Evolutionary conservation across 192 early-diverging fungal species (phyloP), one percentile per base, ranked within the genome.

Genomic region (Entomortierella parvispora): DNA sequence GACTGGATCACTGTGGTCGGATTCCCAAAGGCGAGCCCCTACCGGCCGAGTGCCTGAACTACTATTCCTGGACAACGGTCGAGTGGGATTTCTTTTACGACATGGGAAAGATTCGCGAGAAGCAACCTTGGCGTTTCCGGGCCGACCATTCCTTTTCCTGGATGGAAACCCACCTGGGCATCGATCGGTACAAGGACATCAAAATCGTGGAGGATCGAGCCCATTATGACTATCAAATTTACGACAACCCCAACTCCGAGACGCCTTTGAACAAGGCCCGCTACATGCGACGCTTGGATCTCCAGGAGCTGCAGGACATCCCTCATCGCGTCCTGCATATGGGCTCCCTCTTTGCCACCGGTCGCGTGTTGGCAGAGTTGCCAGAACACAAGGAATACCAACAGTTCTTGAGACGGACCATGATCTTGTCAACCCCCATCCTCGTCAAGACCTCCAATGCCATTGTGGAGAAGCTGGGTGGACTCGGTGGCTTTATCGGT

Each of bases 61-160:
- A 86, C 54, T 81, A 69, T 45, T 61, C 80, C 6, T 86, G 86
- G 82, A 89, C 85, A 17, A 72, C 58, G 2, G 81, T 89, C 17
- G 83, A 85, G 7, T 89, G 86, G 87, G 71, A 72, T 15, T 87
- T 87, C 53, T 83, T 89, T 44, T 83, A 84, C 58, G 77, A 86
- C 49, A 75, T 89, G 68, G 68, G 61, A 5, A 64, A 69, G 22
- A 69, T 89, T 32, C 37, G 48, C 12, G 28, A 74, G 42, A 22
- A 70, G 20, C 80, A 82, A 9, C 78, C 69, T 7, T 74, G 86
- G 53, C 68, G 81, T 11, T 72, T 70, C 46, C 42, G 83, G 32
- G 29, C 49, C n/a, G 87, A 88, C 47, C 75, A 85, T 46, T 84
- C 82, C 5, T 68, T 74, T 31, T 74, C 81, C 45, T 88, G 87